phyloP scores from a whole-genome alignment of 768 basidiomycete species.

The Rhizopogon salebrosus region DNA sequence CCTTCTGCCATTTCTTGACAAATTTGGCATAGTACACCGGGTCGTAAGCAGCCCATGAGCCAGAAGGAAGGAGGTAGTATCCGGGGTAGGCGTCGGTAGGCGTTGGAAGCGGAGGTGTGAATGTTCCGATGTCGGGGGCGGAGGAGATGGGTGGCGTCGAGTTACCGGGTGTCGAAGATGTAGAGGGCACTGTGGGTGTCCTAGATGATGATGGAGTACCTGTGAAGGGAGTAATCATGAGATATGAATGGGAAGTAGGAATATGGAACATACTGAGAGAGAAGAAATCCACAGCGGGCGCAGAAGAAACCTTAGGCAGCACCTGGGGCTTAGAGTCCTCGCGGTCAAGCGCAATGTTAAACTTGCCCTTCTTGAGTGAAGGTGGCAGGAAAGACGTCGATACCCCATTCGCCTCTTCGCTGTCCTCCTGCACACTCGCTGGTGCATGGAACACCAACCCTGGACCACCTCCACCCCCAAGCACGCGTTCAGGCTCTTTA shows the following conservation, averaged over 20 bases:
- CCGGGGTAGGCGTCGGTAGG: constrained; percentile 77
- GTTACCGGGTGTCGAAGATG: constrained; percentile 6
- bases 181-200: constrained; percentile 2
- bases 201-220: constrained; percentile 15
- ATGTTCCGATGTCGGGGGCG: constrained; percentile 65
- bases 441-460: constrained; percentile 54
- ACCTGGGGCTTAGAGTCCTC: constrained; percentile 6
- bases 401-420: constrained; percentile 19
- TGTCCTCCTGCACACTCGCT: constrained; percentile 9
- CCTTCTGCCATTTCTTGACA: constrained; percentile 66
- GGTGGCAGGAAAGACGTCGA: constrained; percentile 53
- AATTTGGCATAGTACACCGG: constrained; percentile 62
- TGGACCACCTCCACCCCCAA: constrained; percentile 60
- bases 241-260: neutral
- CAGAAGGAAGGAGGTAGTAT: constrained; percentile 81
- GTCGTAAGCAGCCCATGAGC: constrained; percentile 74
- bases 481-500: constrained; percentile 43
- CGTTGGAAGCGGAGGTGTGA: constrained; percentile 69
- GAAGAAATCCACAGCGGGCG: constrained; percentile 59
- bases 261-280: constrained; percentile 44
- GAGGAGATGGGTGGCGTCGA: constrained; percentile 41
- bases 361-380: constrained; percentile 53
- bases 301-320: constrained; percentile 16
- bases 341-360: constrained; percentile 53
- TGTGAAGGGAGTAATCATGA: constrained; percentile 3